Evolutionary conservation across 2,329 filamentous ascomycete genomes (phyloP).

Genomic region (Pseudocercospora eumusae): DNA sequence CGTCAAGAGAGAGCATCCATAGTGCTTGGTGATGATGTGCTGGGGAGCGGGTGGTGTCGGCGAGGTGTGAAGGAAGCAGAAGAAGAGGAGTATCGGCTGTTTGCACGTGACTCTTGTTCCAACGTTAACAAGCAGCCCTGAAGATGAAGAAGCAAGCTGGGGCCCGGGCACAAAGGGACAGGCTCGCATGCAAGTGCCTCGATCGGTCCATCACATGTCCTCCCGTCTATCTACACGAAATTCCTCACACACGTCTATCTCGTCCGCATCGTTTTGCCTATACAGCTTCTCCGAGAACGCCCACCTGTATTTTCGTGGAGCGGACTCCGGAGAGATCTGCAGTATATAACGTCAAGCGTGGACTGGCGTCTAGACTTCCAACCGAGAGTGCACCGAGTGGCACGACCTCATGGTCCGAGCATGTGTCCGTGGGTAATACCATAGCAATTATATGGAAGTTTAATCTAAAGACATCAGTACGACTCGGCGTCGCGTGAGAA

Average conservation of each 20-base stretch:
- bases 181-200: not conserved
- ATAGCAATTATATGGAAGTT: too few species aligned
- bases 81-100: constrained; percentile 4
- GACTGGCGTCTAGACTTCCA: not conserved
- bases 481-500: too few species aligned
- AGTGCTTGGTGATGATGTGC: constrained; percentile 11
- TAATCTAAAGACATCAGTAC: too few species aligned
- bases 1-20: constrained; percentile 31
- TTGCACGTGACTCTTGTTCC: not conserved
- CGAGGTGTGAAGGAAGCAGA: constrained; percentile 17
- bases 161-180: too few species aligned
- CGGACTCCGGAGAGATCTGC: not conserved
- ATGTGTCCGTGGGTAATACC: not conserved
- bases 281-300: not conserved
- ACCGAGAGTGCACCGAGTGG: not conserved
- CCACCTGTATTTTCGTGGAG: not conserved
- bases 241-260: not conserved
- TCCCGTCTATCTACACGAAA: not conserved
- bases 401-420: not conserved
- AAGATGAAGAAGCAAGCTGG: not conserved
- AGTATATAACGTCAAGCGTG: not conserved
- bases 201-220: not conserved
- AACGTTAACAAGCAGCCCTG: not conserved
- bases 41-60: constrained; percentile 18
- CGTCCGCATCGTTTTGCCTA: not conserved